Base-by-base conservation (phyloP, 805 yeast species). In the Torulaspora quercuum region DNA sequence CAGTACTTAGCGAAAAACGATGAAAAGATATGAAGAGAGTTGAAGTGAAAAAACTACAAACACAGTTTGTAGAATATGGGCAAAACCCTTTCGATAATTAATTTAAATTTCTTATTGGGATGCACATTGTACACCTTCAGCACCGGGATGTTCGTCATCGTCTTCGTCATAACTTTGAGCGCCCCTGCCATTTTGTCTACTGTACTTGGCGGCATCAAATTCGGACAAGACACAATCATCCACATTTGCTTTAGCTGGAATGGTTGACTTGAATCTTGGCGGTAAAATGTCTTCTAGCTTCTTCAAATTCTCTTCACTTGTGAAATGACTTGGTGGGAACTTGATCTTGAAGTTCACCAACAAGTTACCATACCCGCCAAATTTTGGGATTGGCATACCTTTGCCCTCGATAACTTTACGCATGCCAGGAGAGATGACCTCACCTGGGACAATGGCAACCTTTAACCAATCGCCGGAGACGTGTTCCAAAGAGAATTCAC, bases 301-400 rank as follows among this genome's bases (percentile, higher is more conserved):
- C 60, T 79, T 75, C 62, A 88, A 71, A 57, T 81, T 73, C 35
- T 79, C 87, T 62, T 84, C 95, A 42, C 73, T 55, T 32, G 95
- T 73, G 60, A 85, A 87, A 57, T 80, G 73, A 36, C 72, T 65
- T 35, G 61, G 59, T 48, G 99, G 99, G 86, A 92, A 92, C 60
- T 83, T 87, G 55, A 92, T 75, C 48, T 78, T 79, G 68, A 92
- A 92, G 60, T 84, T 81, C 52, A 92, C 69, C 55, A 85, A 78
- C 69, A 92, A 73, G 68, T 87, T 78, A 66, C 99, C 99, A 55
- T 63, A 72, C 46, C 88, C 86, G 62, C 95, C 95, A 61, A 76
- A 81, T 67, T 92, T 80, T 67, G 73, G 81, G 49, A 90, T 70
- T 50, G 98, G 99, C 98, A 92, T 92, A 79, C 99, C 99, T 67